Conservation (phyloP, 2,329 filamentous ascomycete species). For the Apiospora saccharicola region DNA sequence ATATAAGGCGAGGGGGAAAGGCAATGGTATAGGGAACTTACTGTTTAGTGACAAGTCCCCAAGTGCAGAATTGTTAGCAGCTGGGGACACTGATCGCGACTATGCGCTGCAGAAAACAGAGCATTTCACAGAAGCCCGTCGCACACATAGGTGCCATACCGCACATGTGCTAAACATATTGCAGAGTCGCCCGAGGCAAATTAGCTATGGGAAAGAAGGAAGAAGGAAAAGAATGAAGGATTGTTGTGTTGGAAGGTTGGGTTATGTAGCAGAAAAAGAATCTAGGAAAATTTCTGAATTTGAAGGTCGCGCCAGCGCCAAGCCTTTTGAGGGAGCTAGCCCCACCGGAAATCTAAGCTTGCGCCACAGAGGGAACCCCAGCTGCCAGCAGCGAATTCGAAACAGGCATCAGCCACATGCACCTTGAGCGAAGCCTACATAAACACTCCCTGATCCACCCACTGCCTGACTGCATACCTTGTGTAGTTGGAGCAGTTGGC, state of each 20-base stretch:
- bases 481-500: conserved; percentile 21
- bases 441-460: conserved; percentile 25
- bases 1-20: conserved; percentile 40
- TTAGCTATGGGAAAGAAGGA: neutral
- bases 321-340: neutral
- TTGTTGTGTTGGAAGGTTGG: conserved; percentile 21
- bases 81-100: neutral
- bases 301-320: conserved; percentile 19
- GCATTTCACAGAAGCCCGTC: neutral
- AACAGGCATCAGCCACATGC: conserved; percentile 20
- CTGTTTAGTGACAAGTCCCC: neutral
- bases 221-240: neutral
- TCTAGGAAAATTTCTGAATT: conserved; percentile 12
- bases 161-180: neutral
- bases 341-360: conserved; percentile 11
- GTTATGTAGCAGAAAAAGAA: neutral
- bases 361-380: conserved; percentile 23
- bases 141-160: neutral
- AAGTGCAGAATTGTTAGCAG: neutral
- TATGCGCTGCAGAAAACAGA: neutral
- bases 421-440: conserved; percentile 23
- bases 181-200: neutral
- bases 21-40: conserved; percentile 13
- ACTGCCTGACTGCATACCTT: conserved; percentile 13
- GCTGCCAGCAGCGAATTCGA: neutral